phyloP scores from a whole-genome alignment of 2,329 filamentous ascomycete genomes.

The Pseudocercospora crystallina region DNA sequence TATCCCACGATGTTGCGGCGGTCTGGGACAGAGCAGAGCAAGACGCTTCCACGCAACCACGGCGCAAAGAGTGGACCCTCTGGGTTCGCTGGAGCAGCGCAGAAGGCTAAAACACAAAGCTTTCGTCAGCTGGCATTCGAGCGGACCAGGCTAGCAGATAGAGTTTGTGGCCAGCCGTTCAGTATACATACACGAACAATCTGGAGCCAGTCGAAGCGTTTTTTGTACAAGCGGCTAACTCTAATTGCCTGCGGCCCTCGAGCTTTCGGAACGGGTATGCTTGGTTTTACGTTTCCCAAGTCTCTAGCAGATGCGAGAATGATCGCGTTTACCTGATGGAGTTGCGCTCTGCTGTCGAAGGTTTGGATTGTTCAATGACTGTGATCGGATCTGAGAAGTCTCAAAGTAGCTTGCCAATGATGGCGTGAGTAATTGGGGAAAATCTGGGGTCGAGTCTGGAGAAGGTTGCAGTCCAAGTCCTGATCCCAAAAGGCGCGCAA shows the following conservation, averaged over 20 bases:
- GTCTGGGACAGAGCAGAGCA: too few relatives aligned
- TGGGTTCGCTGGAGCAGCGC: not conserved
- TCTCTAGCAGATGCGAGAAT: too few relatives aligned
- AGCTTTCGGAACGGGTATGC: slow-evolving; percentile 21
- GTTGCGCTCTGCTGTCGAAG: too few relatives aligned
- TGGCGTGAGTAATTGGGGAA: slow-evolving; percentile 19
- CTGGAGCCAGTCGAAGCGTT: slow-evolving; percentile 15
- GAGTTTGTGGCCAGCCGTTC: slow-evolving; percentile 19
- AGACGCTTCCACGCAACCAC: too few relatives aligned
- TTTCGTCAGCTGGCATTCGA: slow-evolving; percentile 26
- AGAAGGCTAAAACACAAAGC: slow-evolving; percentile 6
- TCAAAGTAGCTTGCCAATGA: slow-evolving; percentile 14
- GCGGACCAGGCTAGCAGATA: slow-evolving; percentile 22
- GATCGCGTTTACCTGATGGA: too few relatives aligned
- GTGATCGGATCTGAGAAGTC: not conserved
- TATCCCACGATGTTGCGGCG: too few relatives aligned
- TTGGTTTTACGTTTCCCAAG: slow-evolving; percentile 12
- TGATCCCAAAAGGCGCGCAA: slow-evolving; percentile 3
- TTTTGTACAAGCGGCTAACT: slow-evolving; percentile 25
- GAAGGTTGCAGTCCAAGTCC: slow-evolving; percentile 19
- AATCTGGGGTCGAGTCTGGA: slow-evolving; percentile 27
- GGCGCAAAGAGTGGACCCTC: too few relatives aligned
- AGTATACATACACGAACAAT: slow-evolving; percentile 16
- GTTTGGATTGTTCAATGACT: not conserved
- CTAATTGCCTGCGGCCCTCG: slow-evolving; percentile 20